A percentile compares a stretch with the other conserved stretches of the same genome.
These are phyloP conservation scores for Aspergillus leporis DNA, from an alignment of 495 filamentous ascomycete genomes.

Conservation along the genomic window DNA sequence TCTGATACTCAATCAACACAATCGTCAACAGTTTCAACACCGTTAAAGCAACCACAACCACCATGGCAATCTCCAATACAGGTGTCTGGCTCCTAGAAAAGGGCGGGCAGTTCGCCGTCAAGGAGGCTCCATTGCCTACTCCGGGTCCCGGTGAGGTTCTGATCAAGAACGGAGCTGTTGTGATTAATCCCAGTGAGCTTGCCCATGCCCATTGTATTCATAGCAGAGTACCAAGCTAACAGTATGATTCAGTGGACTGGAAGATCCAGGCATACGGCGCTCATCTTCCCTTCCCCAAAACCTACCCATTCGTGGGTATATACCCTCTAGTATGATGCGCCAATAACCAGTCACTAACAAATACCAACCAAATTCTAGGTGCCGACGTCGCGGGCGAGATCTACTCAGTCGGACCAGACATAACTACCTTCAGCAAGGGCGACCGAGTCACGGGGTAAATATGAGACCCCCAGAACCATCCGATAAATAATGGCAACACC, in stretches of 20 bases:
- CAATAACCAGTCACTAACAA: slow-evolving; percentile 19
- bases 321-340: neutral
- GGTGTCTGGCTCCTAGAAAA: slow-evolving; percentile 35
- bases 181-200: slow-evolving; percentile 35
- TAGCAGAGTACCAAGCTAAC: neutral
- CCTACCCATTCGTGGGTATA: slow-evolving; percentile 1
- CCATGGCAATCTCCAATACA: slow-evolving; percentile 23
- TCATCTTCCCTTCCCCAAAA: slow-evolving; percentile 14
- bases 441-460: slow-evolving; percentile 45
- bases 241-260: slow-evolving; percentile 19
- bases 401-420: slow-evolving; percentile 33
- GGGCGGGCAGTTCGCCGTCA: slow-evolving; percentile 31
- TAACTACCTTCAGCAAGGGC: slow-evolving; percentile 36
- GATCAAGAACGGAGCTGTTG: slow-evolving; percentile 37
- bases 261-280: slow-evolving; percentile 23
- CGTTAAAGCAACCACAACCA: no score
- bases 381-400: slow-evolving; percentile 45
- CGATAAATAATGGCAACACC: no score
- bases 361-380: slow-evolving; percentile 27
- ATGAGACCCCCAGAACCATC: no score
- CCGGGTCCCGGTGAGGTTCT: slow-evolving; percentile 32
- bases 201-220: neutral
- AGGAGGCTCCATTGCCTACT: slow-evolving; percentile 31
- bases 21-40: no score
- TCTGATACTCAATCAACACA: no score